Conservation (phyloP, 352 stramenopile genomes). For the Globisporangium spiculum region DNA sequence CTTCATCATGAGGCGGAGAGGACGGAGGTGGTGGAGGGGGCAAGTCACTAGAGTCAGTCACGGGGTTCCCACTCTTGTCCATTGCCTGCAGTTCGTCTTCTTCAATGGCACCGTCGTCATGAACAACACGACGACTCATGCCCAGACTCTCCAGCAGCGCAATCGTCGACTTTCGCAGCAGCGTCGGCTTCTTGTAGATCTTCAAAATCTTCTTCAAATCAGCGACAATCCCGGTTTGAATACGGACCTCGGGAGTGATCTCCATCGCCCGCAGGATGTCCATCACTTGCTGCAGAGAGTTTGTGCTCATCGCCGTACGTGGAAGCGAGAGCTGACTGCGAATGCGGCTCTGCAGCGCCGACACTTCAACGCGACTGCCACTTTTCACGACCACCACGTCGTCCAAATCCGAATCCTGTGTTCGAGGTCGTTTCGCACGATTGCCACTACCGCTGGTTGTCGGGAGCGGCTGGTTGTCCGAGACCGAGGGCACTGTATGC, state of each 20-base stretch:
- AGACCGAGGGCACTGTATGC: slow-evolving; percentile 40
- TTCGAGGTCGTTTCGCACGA: slow-evolving; percentile 54
- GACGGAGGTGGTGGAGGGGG: slow-evolving; percentile 18
- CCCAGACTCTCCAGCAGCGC: slow-evolving; percentile 66
- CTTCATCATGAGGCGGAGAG: background rate
- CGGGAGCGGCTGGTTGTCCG: slow-evolving; percentile 31
- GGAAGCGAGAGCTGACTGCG: slow-evolving; percentile 56
- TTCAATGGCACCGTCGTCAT: slow-evolving; percentile 46
- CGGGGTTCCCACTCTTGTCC: slow-evolving; percentile 6
- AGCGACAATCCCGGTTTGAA: slow-evolving; percentile 64
- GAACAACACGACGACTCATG: slow-evolving; percentile 51
- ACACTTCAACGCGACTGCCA: slow-evolving; percentile 55
- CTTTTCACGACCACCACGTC: slow-evolving; percentile 66
- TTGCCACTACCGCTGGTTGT: background rate
- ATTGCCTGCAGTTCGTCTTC: slow-evolving; percentile 25
- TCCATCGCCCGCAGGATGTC: slow-evolving; percentile 80
- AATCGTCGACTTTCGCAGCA: slow-evolving; percentile 71
- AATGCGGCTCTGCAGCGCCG: slow-evolving; percentile 68
- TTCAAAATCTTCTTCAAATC: slow-evolving; percentile 81
- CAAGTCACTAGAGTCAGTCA: background rate
- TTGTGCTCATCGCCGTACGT: slow-evolving; percentile 55
- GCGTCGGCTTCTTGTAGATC: slow-evolving; percentile 74
- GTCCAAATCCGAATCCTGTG: slow-evolving; percentile 63
- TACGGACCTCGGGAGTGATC: slow-evolving; percentile 62
- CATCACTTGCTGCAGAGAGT: slow-evolving; percentile 71